Percentiles rank a stretch among this genome's conserved stretches.
These are phyloP conservation scores for Paramecium sonneborni DNA, from an alignment of 73 alveolate genomes.

Conservation along the genomic window DNA sequence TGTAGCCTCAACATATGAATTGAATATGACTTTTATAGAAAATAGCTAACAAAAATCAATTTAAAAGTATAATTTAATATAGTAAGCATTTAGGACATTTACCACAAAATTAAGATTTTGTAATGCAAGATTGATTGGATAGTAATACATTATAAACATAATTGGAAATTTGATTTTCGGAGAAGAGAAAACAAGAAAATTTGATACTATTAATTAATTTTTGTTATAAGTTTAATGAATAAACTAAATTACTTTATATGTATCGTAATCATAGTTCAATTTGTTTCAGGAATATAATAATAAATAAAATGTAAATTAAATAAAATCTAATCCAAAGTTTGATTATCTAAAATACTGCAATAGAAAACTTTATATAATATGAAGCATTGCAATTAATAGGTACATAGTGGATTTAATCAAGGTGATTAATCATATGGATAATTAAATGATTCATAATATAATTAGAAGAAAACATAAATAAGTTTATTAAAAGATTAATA, in stretches of 20 bases:
- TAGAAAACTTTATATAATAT: not conserved
- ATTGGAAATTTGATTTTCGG: not conserved
- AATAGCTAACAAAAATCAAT: not conserved
- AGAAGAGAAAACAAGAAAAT: not conserved
- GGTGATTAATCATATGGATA: not conserved
- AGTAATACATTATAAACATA: not conserved
- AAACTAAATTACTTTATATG: too few species aligned
- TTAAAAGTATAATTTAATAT: not conserved
- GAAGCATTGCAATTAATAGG: not conserved
- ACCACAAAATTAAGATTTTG: not conserved
- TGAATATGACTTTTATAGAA: not conserved
- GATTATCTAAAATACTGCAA: not conserved
- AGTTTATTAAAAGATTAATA: not conserved
- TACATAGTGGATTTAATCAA: not conserved
- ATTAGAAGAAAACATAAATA: not conserved
- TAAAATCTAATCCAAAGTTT: slow-evolving; percentile 7
- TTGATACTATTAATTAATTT: too few species aligned
- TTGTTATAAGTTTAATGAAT: too few species aligned
- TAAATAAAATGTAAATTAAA: not conserved
- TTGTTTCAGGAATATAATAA: not conserved
- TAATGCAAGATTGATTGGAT: not conserved
- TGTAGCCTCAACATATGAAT: not conserved
- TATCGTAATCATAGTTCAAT: not conserved
- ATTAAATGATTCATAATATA: not conserved
- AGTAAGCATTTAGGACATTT: not conserved